These are phyloP conservation scores for Ottelia alismoides DNA, from an alignment of 106 monocot genomes.

Conservation along the genomic window DNA sequence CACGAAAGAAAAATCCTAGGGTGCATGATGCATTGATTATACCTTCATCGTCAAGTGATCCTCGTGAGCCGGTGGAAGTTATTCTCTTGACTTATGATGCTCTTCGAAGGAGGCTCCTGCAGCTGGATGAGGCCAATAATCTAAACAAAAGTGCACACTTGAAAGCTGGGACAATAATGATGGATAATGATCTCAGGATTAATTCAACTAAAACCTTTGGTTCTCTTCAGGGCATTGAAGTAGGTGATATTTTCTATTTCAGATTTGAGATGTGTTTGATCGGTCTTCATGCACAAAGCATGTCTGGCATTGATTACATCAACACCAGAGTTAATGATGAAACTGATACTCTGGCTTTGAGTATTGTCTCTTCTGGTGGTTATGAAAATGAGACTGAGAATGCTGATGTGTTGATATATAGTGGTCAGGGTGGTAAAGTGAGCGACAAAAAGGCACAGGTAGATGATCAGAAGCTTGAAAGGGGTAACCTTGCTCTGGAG, in stretches of 20 bases:
- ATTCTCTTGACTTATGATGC: slow-evolving; percentile 71
- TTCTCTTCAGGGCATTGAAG: slow-evolving; percentile 39
- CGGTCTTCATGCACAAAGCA: slow-evolving; percentile 56
- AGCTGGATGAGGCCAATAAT: slow-evolving; percentile 48
- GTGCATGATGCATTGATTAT: slow-evolving; percentile 9
- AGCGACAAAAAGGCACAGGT: slow-evolving; percentile 15
- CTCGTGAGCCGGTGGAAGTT: slow-evolving; percentile 35
- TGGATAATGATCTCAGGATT: slow-evolving; percentile 26
- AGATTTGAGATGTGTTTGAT: slow-evolving; percentile 66
- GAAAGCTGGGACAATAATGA: slow-evolving; percentile 54
- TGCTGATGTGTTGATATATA: slow-evolving; percentile 45
- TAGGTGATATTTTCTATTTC: slow-evolving; percentile 81
- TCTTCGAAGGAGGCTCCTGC: slow-evolving; percentile 43
- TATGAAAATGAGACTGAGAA: slow-evolving; percentile 60
- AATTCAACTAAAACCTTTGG: slow-evolving; percentile 54
- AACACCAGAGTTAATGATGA: slow-evolving; percentile 15
- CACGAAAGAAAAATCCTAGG: slow-evolving; percentile 5
- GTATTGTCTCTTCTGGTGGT: slow-evolving; percentile 64
- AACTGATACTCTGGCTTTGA: slow-evolving; percentile 47
- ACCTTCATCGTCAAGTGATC: slow-evolving; percentile 27
- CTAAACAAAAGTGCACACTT: slow-evolving; percentile 25
- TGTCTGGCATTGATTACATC: slow-evolving; percentile 78
- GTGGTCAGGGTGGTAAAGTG: slow-evolving; percentile 49
- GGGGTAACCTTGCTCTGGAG: slow-evolving; percentile 75
- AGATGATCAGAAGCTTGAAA: slow-evolving; percentile 69